Conservation (phyloP, 2,329 filamentous ascomycete species). For the Penicillium nordicum region DNA sequence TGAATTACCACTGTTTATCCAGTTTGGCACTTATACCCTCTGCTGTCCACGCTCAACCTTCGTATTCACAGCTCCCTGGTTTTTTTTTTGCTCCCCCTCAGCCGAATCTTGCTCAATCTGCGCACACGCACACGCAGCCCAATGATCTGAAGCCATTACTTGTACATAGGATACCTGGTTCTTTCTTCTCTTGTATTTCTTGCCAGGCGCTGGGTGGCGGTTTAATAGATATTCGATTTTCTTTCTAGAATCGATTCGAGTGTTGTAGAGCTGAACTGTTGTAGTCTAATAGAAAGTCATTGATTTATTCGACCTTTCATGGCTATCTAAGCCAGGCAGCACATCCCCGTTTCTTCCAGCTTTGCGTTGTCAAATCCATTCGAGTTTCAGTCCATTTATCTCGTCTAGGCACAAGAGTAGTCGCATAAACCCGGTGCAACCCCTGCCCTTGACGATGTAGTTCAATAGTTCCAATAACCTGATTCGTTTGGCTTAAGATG, state of each 20-base stretch:
- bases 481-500: background rate
- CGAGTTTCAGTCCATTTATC: background rate
- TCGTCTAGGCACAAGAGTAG: background rate
- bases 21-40: slow-evolving; percentile 19
- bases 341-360: background rate
- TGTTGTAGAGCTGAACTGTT: background rate
- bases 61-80: slow-evolving; percentile 3
- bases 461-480: background rate
- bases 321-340: background rate
- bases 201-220: background rate
- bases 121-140: background rate
- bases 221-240: background rate
- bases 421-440: background rate
- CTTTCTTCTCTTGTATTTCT: background rate
- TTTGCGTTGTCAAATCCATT: background rate
- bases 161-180: slow-evolving; percentile 9
- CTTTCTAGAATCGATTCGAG: background rate
- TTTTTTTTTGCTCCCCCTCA: background rate
- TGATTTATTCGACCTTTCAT: background rate
- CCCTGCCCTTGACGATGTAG: background rate
- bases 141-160: background rate
- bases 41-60: slow-evolving; percentile 4
- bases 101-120: slow-evolving; percentile 1
- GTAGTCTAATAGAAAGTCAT: background rate
- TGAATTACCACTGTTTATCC: background rate